Base-by-base conservation (phyloP, 345 rosid species). In the Linum trigynum region DNA sequence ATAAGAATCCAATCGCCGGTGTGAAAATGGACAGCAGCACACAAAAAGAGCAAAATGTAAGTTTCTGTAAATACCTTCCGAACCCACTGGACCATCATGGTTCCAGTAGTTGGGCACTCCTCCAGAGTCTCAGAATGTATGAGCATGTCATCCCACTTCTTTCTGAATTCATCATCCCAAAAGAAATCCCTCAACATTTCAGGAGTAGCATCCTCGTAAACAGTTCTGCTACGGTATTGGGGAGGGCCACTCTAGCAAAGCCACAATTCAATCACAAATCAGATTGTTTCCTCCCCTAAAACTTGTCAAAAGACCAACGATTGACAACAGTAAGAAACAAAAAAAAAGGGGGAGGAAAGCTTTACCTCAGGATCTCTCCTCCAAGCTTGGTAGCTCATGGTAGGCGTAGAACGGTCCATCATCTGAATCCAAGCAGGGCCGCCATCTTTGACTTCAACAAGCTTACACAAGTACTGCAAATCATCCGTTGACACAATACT, bases 351-450 rank as follows among this genome's bases (percentile, higher is more conserved):
- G n/a, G 14, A 48, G 3, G 3, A 48, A 12, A 9, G 53, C 0
- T 48, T 2, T 78, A 92, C 98, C 92, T 79, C 77, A 38, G 78
- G 90, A 74, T 94, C 99, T 73, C 99, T 77, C 51, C 86, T 87
- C 97, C 99, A 90, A 60, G 99, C 99, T 75, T 83, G 86, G 69
- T 86, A 94, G 50, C 74, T 42, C 89, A 94, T 84, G 23, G 83
- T 83, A 0, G 83, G 75, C 1, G 86, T 80, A 36, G 95, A 85
- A 3, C 95, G 85, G 70, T 94, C 86, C 99, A 94, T 94, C 96
- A 94, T 88, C 15, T 82, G 87, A 84, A 90, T 86, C 99, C 99
- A 94, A 69, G 81, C 72, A 71, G 97, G 99, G 12, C 97, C 99
- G 17, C 89, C 90, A 71, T 94, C 97, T 79, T 82, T 94, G 70